Base-by-base conservation (phyloP, 805 yeast genomes). In the Candida sphagnicola region DNA sequence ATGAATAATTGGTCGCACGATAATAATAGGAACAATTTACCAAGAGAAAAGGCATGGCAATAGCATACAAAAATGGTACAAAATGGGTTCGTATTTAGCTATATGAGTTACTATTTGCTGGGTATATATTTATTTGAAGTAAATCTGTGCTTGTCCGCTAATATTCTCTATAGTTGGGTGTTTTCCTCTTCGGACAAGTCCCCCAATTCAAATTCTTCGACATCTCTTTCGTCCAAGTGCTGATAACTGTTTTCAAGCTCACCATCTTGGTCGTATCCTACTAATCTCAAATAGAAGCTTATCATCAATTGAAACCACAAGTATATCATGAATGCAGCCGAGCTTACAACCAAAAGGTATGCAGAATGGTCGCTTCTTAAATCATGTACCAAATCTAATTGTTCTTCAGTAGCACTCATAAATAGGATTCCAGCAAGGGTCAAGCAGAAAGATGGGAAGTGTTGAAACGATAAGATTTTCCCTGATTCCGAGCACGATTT, bases 331-430 rank as follows among this genome's bases (percentile, higher is more conserved):
- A 86, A 84, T 1, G 95, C 90, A 0, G 85, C 85, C 5, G 90
- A 77, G 10, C 80, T 61, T 4, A 84, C 69, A 4, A 82, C 75
- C 62, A 91, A 65, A 26, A 85, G 75, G 59, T 91, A 91, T 0
- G 95, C 78, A 35, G 91, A 79, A 50, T 85, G 93, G 60, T 86
- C 96, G 3, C 95, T 83, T 1, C 88, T 86, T 48, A 85, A 69
- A 47, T 78, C 80, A 38, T 78, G 63, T 2, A 90, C 87, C 42
- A 87, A 65, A 8, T 62, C 61, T 50, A 91, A 67, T 56, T 90
- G 96, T 57, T 91, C 95, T 56, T 90, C 96, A 45, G 75, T 90
- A 16, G 98, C 98, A 18, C 86, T 78, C 96, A 90, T 90, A 57
- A 91, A 91, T 45, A 86, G 54, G 5, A 84, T 59, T 1, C 98